Base-by-base conservation (phyloP, 192 early-diverging fungal genomes). In the Backusella macrospora region DNA sequence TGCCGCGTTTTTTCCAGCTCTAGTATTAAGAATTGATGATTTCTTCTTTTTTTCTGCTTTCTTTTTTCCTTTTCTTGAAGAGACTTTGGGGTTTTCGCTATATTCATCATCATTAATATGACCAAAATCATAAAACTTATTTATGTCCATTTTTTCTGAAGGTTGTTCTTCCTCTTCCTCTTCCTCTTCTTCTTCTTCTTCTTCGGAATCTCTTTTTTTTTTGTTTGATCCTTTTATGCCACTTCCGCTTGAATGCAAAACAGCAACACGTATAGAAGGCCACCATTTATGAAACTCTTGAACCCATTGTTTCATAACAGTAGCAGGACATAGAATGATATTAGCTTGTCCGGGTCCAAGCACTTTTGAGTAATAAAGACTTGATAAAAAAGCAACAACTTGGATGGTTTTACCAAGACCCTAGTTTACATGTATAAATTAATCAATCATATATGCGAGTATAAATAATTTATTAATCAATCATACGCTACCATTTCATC, bases 341-440 rank as follows among this genome's bases (percentile, higher is more conserved):
- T 78, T 70, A 0, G 85, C 82, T 45, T 82, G 73, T 2, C 77
- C 80, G 12, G 78, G 84, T 16, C 83, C 80, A 4, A 95, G 83
- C 47, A 91, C 69, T 8, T 77, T 76, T 6, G 95, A 96, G 74
- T 92, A 89, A 62, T 87, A 83, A 48, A 99, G 81, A 9, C 92
- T 89, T 6, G 92, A 89, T 21, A 99, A 82, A 71, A 96, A 97
- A 18, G 93, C 81, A 40, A 93, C 91, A 5, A 95, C 85, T 75
- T 99, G 97, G 40, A 98, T 89, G 0, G 97, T 99, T 71, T 99
- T 99, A 10, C 97, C 97, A 1, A 97, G 78, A 1, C 95, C 96
- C 90, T 91, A 69, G 29, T 34, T 34, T 34, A 34, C 29, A 34
- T 34, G 29, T 34, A 34, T 34, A 34, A 34, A 59, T 5, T n/a